phyloP scores from a whole-genome alignment of 176 grass and related monocot species.

The barley (Hordeum vulgare) region MorexV3_pseudomolecules_assembly NC_058520.1:592658962-592659461 shows the following conservation, averaged over 20 bases:
- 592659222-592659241: neutral
- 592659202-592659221: neutral
- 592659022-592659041: neutral
- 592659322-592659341: too few relatives aligned
- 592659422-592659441: too few relatives aligned
- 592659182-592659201: slow-evolving; percentile 7
- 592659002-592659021: slow-evolving; percentile 24
- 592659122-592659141: neutral
- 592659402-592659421: too few relatives aligned
- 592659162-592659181: slow-evolving; percentile 5
- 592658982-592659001: slow-evolving; percentile 29
- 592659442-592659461: too few relatives aligned
- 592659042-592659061: neutral
- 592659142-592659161: neutral
- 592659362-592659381: too few relatives aligned
- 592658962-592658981: slow-evolving; percentile 30
- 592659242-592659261: neutral
- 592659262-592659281: neutral
- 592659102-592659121: neutral
- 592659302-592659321: neutral
- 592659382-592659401: too few relatives aligned
- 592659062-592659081: neutral
- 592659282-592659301: neutral
- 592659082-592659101: neutral
- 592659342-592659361: too few relatives aligned